Evolutionary conservation across 441 rosid species (phyloP), one percentile per base, ranked within the genome.

Genomic region (Populus tomentosa): DNA sequence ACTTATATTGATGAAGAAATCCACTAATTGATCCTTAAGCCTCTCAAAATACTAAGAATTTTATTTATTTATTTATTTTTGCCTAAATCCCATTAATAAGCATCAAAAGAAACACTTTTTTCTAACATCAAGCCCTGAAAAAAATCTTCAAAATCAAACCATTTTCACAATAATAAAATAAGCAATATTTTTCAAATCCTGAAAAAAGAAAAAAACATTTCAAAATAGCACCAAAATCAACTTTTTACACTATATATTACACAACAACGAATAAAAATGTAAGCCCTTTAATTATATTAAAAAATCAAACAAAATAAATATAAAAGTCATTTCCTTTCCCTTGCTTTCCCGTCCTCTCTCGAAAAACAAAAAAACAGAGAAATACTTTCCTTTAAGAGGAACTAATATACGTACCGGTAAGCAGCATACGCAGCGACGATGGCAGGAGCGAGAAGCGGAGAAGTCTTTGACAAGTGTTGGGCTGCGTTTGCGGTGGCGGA

Each of bases 351-450:
- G 0, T 59, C 2, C 24, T 1, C 26, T n/a, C 26, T n/a, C 2
- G n/a, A 53, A 53, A 53, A 53, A 50, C 23, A 20, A n/a, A 56
- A 26, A 50, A 59, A 20, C 1, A n/a, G 0, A 59, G 64, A 59
- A 9, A n/a, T n/a, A 7, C 4, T n/a, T 61, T 61, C 13, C 11
- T 3, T 3, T 3, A 1, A 20, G n/a, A 13, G n/a, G n/a, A 67
- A 5, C 66, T 35, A 3, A 10, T 67, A 68, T 26, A 32, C 42
- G 7, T 77, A 84, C 87, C 75, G 75, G 33, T 24, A 56, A 61
- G 72, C 42, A 65, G 75, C 36, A 53, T 24, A 56, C 24, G 79
- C 71, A 2, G 77, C 26, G 65, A 68, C 1, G 13, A 20, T 13
- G 53, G 78, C 35, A 2, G 83, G 72, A 65, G 69, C 26, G 10